Evolutionary conservation across 768 basidiomycete genomes (phyloP), one percentile per base, ranked within the genome.

Genomic region (Suillus americanus): DNA sequence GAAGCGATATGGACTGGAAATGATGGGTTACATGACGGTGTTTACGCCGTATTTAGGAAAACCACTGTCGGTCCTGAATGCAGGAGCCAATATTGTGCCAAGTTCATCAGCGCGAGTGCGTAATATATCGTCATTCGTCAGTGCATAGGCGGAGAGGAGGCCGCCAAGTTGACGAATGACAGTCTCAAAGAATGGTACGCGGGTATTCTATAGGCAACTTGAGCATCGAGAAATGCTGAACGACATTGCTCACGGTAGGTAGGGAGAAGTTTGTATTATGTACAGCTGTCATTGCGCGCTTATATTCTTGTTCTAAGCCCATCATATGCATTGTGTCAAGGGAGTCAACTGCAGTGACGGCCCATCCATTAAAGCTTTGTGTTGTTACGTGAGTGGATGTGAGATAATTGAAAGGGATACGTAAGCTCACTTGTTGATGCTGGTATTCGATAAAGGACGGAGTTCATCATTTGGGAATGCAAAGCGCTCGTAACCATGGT

Each of bases 91-190:
- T 50, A 81, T 82, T n/a, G 81, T 77, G 3, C 86, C 95, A 20
- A 98, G 86, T 62, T 95, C 90, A 54, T 92, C 86, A 1, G 95
- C 92, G 40, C 87, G 85, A 20, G 80, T 74, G 43, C 94, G 82
- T 61, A 92, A 82, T 3, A 90, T 70, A 2, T 77, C 70, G 62
- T 95, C 84, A 18, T 80, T 79, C 0, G 91, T 87, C 2, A 97
- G 79, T 5, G 94, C 88, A 70, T 95, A 90, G 0, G 91, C 93
- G 3, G 91, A 91, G 6, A 96, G 82, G 1, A 96, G 80, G 7
- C 95, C 96, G 3, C 95, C 95, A 2, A 98, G 85, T 69, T 96
- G 91, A 38, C 95, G 87, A 65, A 97, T 97, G 48, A 91, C 86
- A 0, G 94, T 96, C 79, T 96, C 92, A 65, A 92, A 93, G 73